Base-by-base conservation (phyloP, 2,329 filamentous ascomycete genomes). In the Sarocladium brachiariae region DNA sequence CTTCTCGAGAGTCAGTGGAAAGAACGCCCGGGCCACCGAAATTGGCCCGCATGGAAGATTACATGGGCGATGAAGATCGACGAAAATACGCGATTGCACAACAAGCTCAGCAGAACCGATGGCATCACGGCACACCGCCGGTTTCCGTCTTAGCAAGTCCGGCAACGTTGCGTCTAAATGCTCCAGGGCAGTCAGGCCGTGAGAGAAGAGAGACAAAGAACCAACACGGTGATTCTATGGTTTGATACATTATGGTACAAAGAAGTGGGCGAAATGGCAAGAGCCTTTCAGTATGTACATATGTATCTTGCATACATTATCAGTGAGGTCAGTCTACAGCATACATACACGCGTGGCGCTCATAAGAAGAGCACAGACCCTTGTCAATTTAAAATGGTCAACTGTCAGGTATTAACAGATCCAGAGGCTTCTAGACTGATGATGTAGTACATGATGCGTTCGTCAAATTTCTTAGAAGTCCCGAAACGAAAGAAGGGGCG, bases 21-120 rank as follows among this genome's bases (percentile, higher is more conserved):
- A 89, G 85, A 38, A 72, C 80, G 25, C 83, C 82, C 58, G 69
- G 84, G 61, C 86, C 86, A 1, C 77, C 80, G 11, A 74, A 80
- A 14, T 25, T 19, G 5, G 23, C 8, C 14, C 39, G 37, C 14
- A 81, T 90, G 45, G 86, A 91, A 59, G 86, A 78, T 59, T 80
- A 92, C 59, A 87, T 95, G 80, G 81, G 81, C 55, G 83, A 86
- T 6, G 87, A 93, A 63, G 87, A 92, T 61, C 78, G 81, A 31
- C 78, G 77, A 55, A 86, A 89, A 60, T 88, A 90, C 62, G 77
- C 83, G 59, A 77, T 87, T 59, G 82, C 84, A 2, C 86, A 86
- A 61, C 74, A 76, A 37, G 74, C 67, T 51, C 75, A 77, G 38
- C 46, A 47, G 33, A 37, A 39, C 25, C 48, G 16, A 59, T 60